phyloP scores from a whole-genome alignment of 257 asterid species.

The Hygrophila difformis region DNA sequence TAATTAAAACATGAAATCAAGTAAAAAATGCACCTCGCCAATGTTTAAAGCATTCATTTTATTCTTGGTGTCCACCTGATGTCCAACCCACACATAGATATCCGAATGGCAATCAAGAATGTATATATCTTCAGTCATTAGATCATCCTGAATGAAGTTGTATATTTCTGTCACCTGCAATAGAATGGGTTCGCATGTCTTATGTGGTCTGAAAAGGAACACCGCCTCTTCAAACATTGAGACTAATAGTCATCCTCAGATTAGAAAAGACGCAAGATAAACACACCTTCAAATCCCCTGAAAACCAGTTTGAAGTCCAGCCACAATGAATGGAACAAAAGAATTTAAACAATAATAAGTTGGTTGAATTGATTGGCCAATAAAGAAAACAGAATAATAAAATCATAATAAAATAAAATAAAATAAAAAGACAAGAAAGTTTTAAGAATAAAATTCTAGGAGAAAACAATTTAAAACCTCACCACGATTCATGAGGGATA shows the following conservation, averaged over 20 bases:
- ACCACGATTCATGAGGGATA: too few species aligned
- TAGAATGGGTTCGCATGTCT: constrained; percentile 14
- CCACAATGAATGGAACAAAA: constrained; percentile 19
- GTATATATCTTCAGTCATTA: constrained; percentile 91
- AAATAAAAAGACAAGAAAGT: too few species aligned
- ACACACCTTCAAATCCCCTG: constrained; percentile 86
- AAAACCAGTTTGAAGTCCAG: constrained; percentile 30
- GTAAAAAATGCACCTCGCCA: constrained; percentile 58
- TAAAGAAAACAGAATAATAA: too few species aligned
- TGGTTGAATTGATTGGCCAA: constrained; percentile 20
- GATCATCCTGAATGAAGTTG: constrained; percentile 89
- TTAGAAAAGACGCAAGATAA: constrained; percentile 14
- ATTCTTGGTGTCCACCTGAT: constrained; percentile 56
- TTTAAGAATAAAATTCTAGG: too few species aligned
- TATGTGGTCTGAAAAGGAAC: too few species aligned
- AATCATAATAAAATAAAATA: constrained; percentile 14
- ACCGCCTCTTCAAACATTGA: not conserved
- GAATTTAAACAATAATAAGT: constrained; percentile 25
- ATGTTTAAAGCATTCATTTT: constrained; percentile 64
- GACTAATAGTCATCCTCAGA: not conserved
- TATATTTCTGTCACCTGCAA: constrained; percentile 82
- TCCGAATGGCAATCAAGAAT: constrained; percentile 87
- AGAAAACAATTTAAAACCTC: too few species aligned
- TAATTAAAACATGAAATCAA: constrained; percentile 3
- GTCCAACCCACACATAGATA: constrained; percentile 93